Evolutionary conservation across 148 eudicot species (phyloP).

Genomic region (Rhododendron kiyosumense): DNA sequence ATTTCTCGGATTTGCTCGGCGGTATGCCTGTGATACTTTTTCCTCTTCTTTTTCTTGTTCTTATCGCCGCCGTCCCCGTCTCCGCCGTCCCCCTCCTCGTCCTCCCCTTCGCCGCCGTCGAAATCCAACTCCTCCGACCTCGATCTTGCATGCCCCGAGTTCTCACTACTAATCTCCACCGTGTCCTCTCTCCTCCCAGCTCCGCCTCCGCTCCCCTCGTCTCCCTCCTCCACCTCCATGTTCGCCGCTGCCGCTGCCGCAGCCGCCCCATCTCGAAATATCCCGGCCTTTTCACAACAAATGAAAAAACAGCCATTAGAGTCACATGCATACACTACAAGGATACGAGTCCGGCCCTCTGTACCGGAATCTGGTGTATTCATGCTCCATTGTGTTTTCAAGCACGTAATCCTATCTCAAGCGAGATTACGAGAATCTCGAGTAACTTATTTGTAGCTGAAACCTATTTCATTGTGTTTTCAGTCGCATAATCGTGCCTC

Average conservation of each 20-base stretch:
- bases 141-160: conserved; percentile 69
- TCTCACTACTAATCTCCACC: conserved; percentile 91
- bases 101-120: conserved; percentile 29
- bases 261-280: conserved; percentile 51
- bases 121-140: conserved; percentile 58
- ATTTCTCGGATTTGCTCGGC: conserved; percentile 85
- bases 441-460: too few relatives aligned
- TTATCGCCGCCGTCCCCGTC: conserved; percentile 33
- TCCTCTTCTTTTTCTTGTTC: conserved; percentile 66
- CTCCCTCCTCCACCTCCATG: conserved; percentile 34
- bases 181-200: conserved; percentile 39
- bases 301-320: neutral
- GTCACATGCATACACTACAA: neutral
- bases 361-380: neutral
- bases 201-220: conserved; percentile 33
- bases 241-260: conserved; percentile 19
- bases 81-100: conserved; percentile 23
- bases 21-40: conserved; percentile 92
- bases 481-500: neutral
- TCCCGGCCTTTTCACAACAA: conserved; percentile 52
- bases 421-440: too few relatives aligned
- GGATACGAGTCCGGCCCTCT: neutral
- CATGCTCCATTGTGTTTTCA: neutral
- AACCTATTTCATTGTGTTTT: neutral
- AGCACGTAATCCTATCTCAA: too few relatives aligned